Base-by-base conservation (phyloP, 345 rosid species). In the Carallia pectinifolia region DNA sequence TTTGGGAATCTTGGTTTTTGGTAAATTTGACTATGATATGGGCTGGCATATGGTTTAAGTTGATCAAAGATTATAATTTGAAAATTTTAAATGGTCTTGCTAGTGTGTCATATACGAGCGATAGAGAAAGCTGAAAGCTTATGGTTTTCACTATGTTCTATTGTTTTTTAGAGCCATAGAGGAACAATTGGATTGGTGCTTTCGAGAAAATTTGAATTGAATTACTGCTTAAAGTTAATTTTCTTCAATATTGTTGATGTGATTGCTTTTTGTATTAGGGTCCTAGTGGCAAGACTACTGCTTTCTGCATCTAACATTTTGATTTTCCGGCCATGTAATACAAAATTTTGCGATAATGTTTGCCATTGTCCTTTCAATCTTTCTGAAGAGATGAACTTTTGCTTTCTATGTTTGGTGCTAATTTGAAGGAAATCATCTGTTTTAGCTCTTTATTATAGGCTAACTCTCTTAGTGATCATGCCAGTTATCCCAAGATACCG, bases 401-500 rank as follows among this genome's bases (percentile, higher is more conserved):
- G 12, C 5, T 12, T 18, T 65, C 16, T 31, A 6, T 33, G 27
- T 53, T 38, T 63, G 15, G 19, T 62, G 3, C 10, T 54, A 12
- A 23, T 37, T 63, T 47, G 18, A 16, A 23, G 53, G 16, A 52
- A 23, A 34, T 64, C 13, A 34, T 61, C 6, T 63, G 27, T 38
- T 50, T 44, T 27, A 40, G 19, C 12, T 27, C 19, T 61, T 50
- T 8, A 18, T 15, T 16, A 1, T 30, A 34, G 6, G 52, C 52
- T 76, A 61, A 58, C 58, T 33, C 18, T 72, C 23, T 65, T 3
- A 40, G 27, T 19, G 50, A 10, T 34, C 17, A 23, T 52, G 61
- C 33, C 89, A 88, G 97, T 37, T 68, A 66, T 73, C 82, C 83
- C 60, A 84, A 82, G 82, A 71, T 79, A 48, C 81, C 86, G 19